Evolutionary conservation across 2,329 filamentous ascomycete species (phyloP).

Genomic region (Aspergillus niger): DNA sequence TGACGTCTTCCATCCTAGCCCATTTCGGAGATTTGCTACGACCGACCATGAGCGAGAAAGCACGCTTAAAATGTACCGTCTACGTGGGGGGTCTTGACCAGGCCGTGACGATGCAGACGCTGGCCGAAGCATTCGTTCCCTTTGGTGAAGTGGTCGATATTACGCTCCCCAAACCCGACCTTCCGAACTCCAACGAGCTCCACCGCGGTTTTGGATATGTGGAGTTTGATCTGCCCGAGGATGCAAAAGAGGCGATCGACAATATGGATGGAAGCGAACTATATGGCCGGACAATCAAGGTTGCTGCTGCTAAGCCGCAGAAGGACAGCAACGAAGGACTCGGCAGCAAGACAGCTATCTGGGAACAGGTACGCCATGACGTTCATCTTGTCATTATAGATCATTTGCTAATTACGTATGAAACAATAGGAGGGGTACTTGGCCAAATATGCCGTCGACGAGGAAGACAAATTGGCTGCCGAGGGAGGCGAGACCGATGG

Average conservation of each 20-base stretch:
- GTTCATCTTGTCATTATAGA: neutral
- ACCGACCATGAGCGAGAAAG: constrained; percentile 71
- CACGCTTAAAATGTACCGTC: constrained; percentile 85
- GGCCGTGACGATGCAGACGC: constrained; percentile 70
- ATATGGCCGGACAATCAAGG: constrained; percentile 88
- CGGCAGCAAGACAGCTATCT: constrained; percentile 90
- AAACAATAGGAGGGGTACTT: constrained; percentile 81
- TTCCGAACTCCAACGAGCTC: constrained; percentile 72
- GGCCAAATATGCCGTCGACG: constrained; percentile 79
- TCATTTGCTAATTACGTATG: constrained; percentile 26
- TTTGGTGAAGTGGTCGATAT: constrained; percentile 96
- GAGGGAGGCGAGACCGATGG: constrained; percentile 57
- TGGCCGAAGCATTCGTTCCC: constrained; percentile 91
- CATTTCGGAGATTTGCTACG: constrained; percentile 5
- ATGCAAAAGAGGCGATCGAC: constrained; percentile 93
- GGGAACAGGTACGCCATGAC: constrained; percentile 77
- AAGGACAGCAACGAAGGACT: constrained; percentile 86
- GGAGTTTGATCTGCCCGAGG: constrained; percentile 81
- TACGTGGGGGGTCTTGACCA: constrained; percentile 88
- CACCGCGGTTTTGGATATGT: constrained; percentile 97
- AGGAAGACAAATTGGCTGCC: constrained; percentile 69
- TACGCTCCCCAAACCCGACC: constrained; percentile 83
- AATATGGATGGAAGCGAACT: constrained; percentile 99
- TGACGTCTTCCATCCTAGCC: neutral
- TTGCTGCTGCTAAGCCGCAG: constrained; percentile 86